Conservation (phyloP, 345 rosid species). For the Eucalyptus cloeziana region DNA sequence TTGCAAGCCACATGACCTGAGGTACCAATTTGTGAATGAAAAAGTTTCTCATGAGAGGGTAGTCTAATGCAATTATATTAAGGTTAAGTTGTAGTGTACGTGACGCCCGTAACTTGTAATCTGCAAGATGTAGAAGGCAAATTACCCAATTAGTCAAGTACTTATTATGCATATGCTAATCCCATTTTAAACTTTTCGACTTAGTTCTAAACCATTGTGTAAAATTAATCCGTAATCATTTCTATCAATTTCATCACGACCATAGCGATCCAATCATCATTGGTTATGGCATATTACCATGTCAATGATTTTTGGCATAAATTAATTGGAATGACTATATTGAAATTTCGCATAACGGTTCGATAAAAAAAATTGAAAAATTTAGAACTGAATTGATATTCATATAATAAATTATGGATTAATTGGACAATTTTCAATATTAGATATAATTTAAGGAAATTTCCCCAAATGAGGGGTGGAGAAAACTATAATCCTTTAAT, state of each 20-base stretch:
- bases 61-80: neutral
- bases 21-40: neutral
- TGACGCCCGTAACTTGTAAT: neutral
- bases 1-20: neutral
- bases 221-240: neutral
- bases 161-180: fast-evolving
- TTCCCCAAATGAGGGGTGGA: neutral
- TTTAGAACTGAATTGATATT: fast-evolving
- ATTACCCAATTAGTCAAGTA: neutral
- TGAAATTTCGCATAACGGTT: neutral
- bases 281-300: neutral
- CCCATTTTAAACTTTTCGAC: fast-evolving
- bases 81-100: neutral
- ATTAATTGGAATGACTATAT: fast-evolving
- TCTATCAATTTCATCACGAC: fast-evolving
- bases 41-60: neutral
- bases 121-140: neutral
- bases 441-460: neutral
- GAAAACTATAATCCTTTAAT: neutral
- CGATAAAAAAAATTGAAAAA: neutral
- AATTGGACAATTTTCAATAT: neutral
- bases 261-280: neutral
- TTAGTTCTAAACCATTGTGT: fast-evolving
- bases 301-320: fast-evolving
- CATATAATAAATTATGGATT: neutral